Base-by-base conservation (phyloP, 2,329 filamentous ascomycete species). In the Calcarisporium arbuscula region DNA sequence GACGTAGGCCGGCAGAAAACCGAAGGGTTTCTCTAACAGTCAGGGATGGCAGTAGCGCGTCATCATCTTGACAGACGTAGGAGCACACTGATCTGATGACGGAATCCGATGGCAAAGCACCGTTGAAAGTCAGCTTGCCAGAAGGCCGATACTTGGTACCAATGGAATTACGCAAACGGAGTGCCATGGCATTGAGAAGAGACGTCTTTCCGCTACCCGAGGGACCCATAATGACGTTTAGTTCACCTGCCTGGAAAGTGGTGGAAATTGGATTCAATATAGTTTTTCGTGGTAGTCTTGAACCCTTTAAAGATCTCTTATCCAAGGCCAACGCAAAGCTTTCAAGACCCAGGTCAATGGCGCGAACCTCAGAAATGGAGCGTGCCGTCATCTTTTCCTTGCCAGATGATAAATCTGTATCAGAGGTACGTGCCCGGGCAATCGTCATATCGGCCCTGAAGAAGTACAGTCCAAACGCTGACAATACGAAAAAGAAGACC, bases 211-310 rank as follows among this genome's bases (percentile, higher is more conserved):
- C 84, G 29, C 77, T 82, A 0, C 84, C 84, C 0, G 82, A 86
- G 0, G 84, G 84, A 0, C 84, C 84, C 82, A 88, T 87, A 43
- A 89, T 84, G 17, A 87, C 71, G 42, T 88, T 88, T 11, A 89
- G 52, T 11, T 72, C 64, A 1, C 82, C 82, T 0, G 84, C 73
- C 30, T 75, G 68, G 44, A 89, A 88, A 0, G 72, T 75, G 0
- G 81, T 65, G 2, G 70, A 78, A 10, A 88, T 68, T 0, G 81
- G 80, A 35, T 80, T 70, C 11, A 89, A 60, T 9, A 89, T 87
- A 0, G 59, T 68, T 50, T 74, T 77, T 1, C 58, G 63, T 0
- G 70, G 68, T 2, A 71, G 41, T 38, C 62, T 76, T 46, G 67
- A 70, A 8, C 74, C 73, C 2, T 62, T 58, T 0, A 68, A 39